A percentile compares a stretch with the other conserved stretches of the same genome.
Evolutionary conservation across 768 basidiomycete species (phyloP).

Genomic region (Pisolithus sp.): DNA sequence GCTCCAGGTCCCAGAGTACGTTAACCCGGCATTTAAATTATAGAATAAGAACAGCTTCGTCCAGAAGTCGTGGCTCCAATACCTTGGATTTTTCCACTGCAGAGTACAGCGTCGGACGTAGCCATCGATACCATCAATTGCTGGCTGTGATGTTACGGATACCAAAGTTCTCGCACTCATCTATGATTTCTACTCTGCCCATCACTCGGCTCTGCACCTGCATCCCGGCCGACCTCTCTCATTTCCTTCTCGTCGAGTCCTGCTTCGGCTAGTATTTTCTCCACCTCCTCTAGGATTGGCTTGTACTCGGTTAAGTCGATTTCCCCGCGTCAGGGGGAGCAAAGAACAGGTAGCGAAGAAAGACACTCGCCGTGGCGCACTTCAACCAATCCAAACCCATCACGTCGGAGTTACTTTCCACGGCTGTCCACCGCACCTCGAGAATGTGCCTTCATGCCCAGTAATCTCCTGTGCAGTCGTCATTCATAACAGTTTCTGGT

Average conservation of each 20-base stretch:
- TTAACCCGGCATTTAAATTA: too few relatives aligned
- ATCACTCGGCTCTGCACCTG: conserved; percentile 31
- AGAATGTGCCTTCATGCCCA: conserved; percentile 71
- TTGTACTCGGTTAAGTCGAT: conserved; percentile 57
- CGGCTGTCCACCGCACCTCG: conserved; percentile 44
- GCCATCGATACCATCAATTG: too few relatives aligned
- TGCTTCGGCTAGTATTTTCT: conserved; percentile 76
- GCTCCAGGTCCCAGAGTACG: too few relatives aligned
- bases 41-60: too few relatives aligned
- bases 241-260: conserved; percentile 83
- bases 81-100: too few relatives aligned
- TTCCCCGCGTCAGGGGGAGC: conserved; percentile 1
- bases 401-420: conserved; percentile 72
- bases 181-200: conserved; percentile 51
- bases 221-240: conserved; percentile 41
- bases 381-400: conserved; percentile 72
- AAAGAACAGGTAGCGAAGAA: not conserved
- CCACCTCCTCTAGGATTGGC: conserved; percentile 74
- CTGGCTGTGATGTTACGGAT: not conserved
- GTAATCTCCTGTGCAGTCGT: conserved; percentile 49
- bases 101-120: too few relatives aligned
- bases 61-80: too few relatives aligned
- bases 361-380: conserved; percentile 58
- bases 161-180: conserved; percentile 4
- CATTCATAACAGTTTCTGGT: not conserved